Base-by-base conservation (phyloP, 495 filamentous ascomycete genomes). In the Polyplosphaeria fusca region DNA sequence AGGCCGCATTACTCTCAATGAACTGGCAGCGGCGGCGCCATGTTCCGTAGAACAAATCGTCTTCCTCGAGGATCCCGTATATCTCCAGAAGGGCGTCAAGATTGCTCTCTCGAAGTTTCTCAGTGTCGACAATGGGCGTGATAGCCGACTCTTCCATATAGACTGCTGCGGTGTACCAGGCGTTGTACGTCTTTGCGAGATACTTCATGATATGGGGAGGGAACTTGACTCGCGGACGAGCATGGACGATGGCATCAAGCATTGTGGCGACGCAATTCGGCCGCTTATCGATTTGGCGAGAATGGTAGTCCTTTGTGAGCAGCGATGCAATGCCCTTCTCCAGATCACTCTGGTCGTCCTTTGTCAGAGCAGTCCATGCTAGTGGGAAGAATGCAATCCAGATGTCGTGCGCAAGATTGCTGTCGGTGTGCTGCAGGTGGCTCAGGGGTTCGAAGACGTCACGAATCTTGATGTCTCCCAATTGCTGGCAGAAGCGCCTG, bases 201-300 rank as follows among this genome's bases (percentile, higher is more conserved):
- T 89, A 96, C 65, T 97, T 97, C 75, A 97, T 81, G 41, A 96
- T 87, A 70, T 97, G 94, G 0, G 92, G 88, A 14, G 94, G 94
- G 40, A 99, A 82, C 70, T 90, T 95, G 73, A 91, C 90, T 26
- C 86, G 80, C 1, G 94, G 93, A 66, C 77, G 85, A 11, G 89
- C 81, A 51, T 84, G 85, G 12, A 90, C 89, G 41, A 85, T 84
- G 12, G 90, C 92, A 56, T 92, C 86, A 5, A 97, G 76, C 28
- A 99, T 77, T 18, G 89, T 90, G 60, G 95, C 88, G 12, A 97
- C 84, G 35, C 96, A 94, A 55, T 97, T 97, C 1, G 92, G 94
- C 38, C 93, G 77, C 73, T 88, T 91, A 69, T 96, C 94, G 50
- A 96, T 81, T 67, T 96, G 93, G 32, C 91, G 83, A 48, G 86